Percentiles rank a stretch among this genome's conserved stretches.
These are phyloP conservation scores for Neonectria magnoliae DNA, from an alignment of 2,329 filamentous ascomycete genomes.

Conservation along the genomic window DNA sequence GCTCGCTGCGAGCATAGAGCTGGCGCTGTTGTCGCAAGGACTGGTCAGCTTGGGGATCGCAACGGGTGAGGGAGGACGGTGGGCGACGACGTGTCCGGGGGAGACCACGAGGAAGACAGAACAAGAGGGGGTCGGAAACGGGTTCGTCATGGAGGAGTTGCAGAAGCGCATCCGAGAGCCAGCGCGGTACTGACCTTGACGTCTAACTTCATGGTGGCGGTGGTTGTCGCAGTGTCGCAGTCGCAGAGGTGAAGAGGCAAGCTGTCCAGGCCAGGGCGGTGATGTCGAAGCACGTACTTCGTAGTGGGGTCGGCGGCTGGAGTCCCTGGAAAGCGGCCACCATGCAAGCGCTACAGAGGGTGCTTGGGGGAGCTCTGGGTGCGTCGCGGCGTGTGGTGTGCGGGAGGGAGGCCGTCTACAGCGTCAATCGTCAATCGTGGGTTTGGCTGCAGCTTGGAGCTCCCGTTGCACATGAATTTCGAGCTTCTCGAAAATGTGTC, in stretches of 20 bases:
- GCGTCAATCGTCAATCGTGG: conserved; percentile 34
- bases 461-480: conserved; percentile 36
- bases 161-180: conserved; percentile 5
- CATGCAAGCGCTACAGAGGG: conserved; percentile 35
- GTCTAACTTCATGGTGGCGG: conserved; percentile 54
- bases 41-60: conserved; percentile 39
- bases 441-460: conserved; percentile 34
- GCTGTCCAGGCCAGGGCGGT: conserved; percentile 44
- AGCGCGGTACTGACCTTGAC: conserved; percentile 50
- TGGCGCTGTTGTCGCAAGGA: conserved; percentile 51
- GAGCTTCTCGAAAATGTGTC: conserved; percentile 46
- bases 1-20: conserved; percentile 82
- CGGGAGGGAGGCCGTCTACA: conserved; percentile 5
- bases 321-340: conserved; percentile 41
- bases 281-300: conserved; percentile 34
- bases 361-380: conserved; percentile 17
- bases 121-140: background rate
- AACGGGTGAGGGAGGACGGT: conserved; percentile 11
- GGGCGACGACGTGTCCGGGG: background rate
- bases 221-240: conserved; percentile 38
- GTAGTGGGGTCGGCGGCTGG: conserved; percentile 42
- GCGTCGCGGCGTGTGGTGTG: conserved; percentile 6
- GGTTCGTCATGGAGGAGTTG: background rate
- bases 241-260: conserved; percentile 43
- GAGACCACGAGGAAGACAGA: background rate